Percentiles rank a stretch among this genome's conserved stretches.
Conservation (phyloP, 1,139 yeast genomes). For the Hemisphaericaspora subhashii region DNA sequence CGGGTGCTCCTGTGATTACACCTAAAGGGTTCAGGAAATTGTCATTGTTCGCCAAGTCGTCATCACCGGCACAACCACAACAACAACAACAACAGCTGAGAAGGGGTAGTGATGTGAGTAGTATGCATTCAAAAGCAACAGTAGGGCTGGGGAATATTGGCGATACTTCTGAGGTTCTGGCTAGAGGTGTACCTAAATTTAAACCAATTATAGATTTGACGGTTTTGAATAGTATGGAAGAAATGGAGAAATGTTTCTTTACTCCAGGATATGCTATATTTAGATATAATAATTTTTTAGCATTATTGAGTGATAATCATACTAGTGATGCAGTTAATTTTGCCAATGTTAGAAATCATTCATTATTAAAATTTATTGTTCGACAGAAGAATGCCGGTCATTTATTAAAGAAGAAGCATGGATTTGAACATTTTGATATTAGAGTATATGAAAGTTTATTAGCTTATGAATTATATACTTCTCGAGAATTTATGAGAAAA, state of each 20-base stretch:
- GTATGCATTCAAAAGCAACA: background rate
- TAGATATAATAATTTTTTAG: constrained; percentile 37
- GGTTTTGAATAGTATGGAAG: constrained; percentile 25
- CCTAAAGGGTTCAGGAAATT: constrained; percentile 12
- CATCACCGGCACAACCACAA: background rate
- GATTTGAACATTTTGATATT: constrained; percentile 19
- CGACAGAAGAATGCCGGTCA: constrained; percentile 22
- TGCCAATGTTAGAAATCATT: constrained; percentile 40
- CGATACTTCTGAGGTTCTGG: too few species aligned
- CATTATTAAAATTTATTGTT: constrained; percentile 35
- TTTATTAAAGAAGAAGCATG: constrained; percentile 3
- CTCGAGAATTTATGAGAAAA: constrained; percentile 30
- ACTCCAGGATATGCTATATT: constrained; percentile 35
- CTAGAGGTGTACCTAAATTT: constrained; percentile 13
- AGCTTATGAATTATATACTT: constrained; percentile 31
- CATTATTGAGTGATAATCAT: constrained; percentile 34
- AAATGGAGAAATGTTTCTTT: constrained; percentile 22
- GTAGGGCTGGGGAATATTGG: too few species aligned
- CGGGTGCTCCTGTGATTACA: background rate
- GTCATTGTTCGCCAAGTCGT: constrained; percentile 11
- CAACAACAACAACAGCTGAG: background rate
- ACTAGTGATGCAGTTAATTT: constrained; percentile 42
- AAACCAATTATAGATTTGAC: constrained; percentile 25
- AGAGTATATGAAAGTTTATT: constrained; percentile 33
- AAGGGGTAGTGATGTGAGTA: constrained; percentile 7